Conservation (phyloP, 2,329 filamentous ascomycete genomes). For the Trichoderma atrobrunneum region DNA sequence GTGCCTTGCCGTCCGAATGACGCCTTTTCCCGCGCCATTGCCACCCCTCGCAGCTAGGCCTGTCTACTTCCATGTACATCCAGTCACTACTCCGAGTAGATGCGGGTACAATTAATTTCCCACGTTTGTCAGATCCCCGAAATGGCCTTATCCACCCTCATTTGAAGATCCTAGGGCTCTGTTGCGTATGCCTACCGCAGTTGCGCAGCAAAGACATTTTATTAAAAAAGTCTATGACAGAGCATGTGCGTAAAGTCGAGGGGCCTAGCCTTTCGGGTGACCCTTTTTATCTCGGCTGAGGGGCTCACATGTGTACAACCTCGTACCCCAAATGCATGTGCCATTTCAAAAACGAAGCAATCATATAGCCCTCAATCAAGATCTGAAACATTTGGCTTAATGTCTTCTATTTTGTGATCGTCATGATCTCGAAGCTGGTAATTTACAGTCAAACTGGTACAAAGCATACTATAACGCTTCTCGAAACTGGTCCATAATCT, state of each 20-base stretch:
- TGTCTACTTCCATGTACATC: background rate
- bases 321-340: background rate
- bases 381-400: background rate
- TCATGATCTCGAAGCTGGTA: background rate
- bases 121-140: conserved; percentile 14
- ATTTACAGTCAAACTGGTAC: background rate
- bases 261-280: background rate
- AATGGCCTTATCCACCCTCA: conserved; percentile 5
- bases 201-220: background rate
- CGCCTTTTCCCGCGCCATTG: background rate
- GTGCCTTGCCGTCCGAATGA: background rate
- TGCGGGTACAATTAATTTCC: conserved; percentile 17
- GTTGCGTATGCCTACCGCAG: background rate
- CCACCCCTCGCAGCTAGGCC: background rate
- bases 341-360: background rate
- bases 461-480: conserved; percentile 33
- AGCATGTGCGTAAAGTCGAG: background rate
- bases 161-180: conserved; percentile 1
- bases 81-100: background rate
- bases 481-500: conserved; percentile 59
- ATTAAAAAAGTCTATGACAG: background rate
- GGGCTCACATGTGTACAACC: background rate
- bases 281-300: background rate
- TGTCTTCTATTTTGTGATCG: background rate
- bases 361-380: background rate